Base-by-base conservation (phyloP, 2,329 filamentous ascomycete genomes). In the Aureobasidium namibiae region DNA sequence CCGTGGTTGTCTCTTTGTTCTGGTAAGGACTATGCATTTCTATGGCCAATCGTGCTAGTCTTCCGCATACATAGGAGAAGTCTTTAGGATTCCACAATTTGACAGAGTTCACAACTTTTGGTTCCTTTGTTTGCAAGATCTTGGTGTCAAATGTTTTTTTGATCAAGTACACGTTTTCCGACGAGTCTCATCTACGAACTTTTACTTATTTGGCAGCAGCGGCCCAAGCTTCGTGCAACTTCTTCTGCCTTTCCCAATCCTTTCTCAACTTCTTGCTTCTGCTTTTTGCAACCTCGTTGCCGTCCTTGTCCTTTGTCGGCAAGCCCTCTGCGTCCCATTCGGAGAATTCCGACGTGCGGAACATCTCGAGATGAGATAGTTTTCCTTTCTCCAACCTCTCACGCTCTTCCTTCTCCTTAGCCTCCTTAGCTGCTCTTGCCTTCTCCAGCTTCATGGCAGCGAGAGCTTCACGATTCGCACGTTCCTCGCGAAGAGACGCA, bases 241-340 rank as follows among this genome's bases (percentile, higher is more conserved):
- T 95, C 80, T 91, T 94, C 77, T 96, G 92, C 70, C 80, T 85
- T 66, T 95, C 88, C 89, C 89, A 95, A 59, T 90, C 86, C 78
- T 96, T 96, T 75, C 80, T 86, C 66, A 96, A 73, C 77, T 90
- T 92, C 80, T 96, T 96, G 53, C 76, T 69, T 68, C 85, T 82
- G 61, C 82, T 88, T 78, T 96, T 96, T 4, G 89, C 82, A 38
- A 96, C 79, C 65, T 95, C 90, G 62, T 84, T 85, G 0, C 90
- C 91, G 33, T 89, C 85, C 62, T 83, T 85, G 70, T 91, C 83
- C 74, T 85, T 89, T 0, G 82, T 88, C 2, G 92, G 92, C 63
- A 96, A 63, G 0, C 92, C 92, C 60, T 92, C 86, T 6, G 81
- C 85, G 69, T 96, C 90, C 89, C 90, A 96, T 18, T 82, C 89